phyloP scores from a whole-genome alignment of 441 rosid genomes.

The Erysimum cheiri region DNA sequence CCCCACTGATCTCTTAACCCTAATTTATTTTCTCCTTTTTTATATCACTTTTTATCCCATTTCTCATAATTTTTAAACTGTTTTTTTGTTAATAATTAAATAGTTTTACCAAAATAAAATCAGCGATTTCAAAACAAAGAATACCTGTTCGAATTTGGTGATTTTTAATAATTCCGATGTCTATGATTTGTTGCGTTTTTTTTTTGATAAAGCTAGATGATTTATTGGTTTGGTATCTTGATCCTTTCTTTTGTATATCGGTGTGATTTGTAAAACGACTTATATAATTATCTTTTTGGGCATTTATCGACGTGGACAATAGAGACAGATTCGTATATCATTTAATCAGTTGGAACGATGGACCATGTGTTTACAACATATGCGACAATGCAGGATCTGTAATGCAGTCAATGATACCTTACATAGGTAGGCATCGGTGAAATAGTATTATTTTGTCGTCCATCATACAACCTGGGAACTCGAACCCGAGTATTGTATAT shows the following conservation, averaged over 20 bases:
- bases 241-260: background rate
- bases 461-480: constrained; percentile 34
- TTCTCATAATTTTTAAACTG: background rate
- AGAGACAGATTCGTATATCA: constrained; percentile 27
- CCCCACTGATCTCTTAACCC: constrained; percentile 36
- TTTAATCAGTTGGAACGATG: constrained; percentile 34
- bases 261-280: background rate
- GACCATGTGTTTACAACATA: constrained; percentile 45
- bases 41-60: constrained; percentile 6
- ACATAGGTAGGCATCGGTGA: constrained; percentile 25
- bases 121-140: background rate
- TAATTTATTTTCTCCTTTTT: constrained; percentile 6
- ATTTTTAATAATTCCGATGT: background rate
- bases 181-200: background rate
- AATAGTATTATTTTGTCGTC: constrained; percentile 19
- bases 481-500: constrained; percentile 28
- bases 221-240: background rate
- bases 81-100: too few relatives aligned
- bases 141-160: background rate
- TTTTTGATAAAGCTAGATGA: too few relatives aligned
- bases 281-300: background rate
- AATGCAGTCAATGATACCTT: constrained; percentile 30
- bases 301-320: constrained; percentile 31
- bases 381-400: constrained; percentile 48
- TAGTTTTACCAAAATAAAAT: background rate